Conservation (phyloP, 768 basidiomycete species). For the Podaxis rugospora region DNA sequence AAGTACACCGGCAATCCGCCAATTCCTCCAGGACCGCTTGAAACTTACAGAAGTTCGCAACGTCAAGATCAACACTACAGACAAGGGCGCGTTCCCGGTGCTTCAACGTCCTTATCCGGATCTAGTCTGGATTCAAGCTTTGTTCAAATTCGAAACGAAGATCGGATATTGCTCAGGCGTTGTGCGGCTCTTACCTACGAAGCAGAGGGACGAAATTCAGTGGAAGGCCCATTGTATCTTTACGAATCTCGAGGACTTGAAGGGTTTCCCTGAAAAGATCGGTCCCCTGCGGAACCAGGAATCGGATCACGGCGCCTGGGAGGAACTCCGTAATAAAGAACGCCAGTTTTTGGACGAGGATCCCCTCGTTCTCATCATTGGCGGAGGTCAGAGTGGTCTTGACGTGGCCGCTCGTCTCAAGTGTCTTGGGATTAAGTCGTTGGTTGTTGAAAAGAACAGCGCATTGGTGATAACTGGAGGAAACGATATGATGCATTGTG, state of each 20-base stretch:
- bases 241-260: slow-evolving; percentile 55
- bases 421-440: slow-evolving; percentile 44
- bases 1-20: slow-evolving; percentile 31
- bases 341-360: slow-evolving; percentile 20
- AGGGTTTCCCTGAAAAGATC: slow-evolving; percentile 44
- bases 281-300: slow-evolving; percentile 39
- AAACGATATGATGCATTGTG: slow-evolving; percentile 63
- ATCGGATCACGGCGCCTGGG: slow-evolving; percentile 55
- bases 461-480: slow-evolving; percentile 65
- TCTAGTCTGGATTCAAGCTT: slow-evolving; percentile 50
- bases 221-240: slow-evolving; percentile 63
- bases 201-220: slow-evolving; percentile 15
- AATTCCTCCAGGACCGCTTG: slow-evolving; percentile 48
- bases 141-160: slow-evolving; percentile 53
- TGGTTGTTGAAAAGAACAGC: slow-evolving; percentile 64
- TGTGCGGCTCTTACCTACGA: slow-evolving; percentile 45
- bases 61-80: slow-evolving; percentile 20
- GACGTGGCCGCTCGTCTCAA: slow-evolving; percentile 64
- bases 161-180: slow-evolving; percentile 50
- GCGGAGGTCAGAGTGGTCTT: slow-evolving; percentile 67
- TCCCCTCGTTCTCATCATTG: slow-evolving; percentile 59
- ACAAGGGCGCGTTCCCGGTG: slow-evolving; percentile 14
- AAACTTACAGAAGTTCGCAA: slow-evolving; percentile 18
- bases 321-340: slow-evolving; percentile 36
- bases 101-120: slow-evolving; percentile 43